Evolutionary conservation across 441 rosid genomes (phyloP), one percentile per base, ranked within the genome.

Genomic region (Gossypium aridum): DNA sequence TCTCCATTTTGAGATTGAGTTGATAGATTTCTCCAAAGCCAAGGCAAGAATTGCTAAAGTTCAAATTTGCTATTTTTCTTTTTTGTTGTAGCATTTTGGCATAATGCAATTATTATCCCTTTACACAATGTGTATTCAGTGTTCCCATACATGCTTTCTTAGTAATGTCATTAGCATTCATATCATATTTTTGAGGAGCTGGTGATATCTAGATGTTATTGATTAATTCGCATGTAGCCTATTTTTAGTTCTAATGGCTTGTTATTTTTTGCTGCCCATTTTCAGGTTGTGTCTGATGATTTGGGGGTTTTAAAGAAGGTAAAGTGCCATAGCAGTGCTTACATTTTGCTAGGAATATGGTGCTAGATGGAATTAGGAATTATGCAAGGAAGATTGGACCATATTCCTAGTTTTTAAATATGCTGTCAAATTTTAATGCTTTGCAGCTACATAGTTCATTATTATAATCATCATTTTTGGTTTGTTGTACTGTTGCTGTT

Each of bases 1-100:
- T 79, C 98, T 96, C 82, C 98, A 96, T 85, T 96, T 90, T 89
- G 99, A 94, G 92, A 78, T 89, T 85, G 98, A 94, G 79, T 80
- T 96, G 92, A 55, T 92, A 68, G 95, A 91, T 26, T 94, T 92
- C 80, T 80, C 81, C 80, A 92, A 92, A 86, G 96, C 84, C 80
- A 96, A 92, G 98, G 99, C 76, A 88, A 81, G 87, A 59, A 28
- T 19, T 22, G 13, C 43, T 23, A 25, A 25, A 25, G 64, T 25
- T 25, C 2, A 31, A 69, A 73, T 67, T 34, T 22, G 28, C 19
- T 62, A 39, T 66, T 13, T 65, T 9, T 62, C 8, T 20, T 68
- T 66, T 71, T 54, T 7, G 25, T 69, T 51, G 1, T 34, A 14
- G 20, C 64, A 51, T 63, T 78, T 64, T 49, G 17, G 28, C 75